Conservation (phyloP, 139 green algal species). For the Eudorina sp. region DNA sequence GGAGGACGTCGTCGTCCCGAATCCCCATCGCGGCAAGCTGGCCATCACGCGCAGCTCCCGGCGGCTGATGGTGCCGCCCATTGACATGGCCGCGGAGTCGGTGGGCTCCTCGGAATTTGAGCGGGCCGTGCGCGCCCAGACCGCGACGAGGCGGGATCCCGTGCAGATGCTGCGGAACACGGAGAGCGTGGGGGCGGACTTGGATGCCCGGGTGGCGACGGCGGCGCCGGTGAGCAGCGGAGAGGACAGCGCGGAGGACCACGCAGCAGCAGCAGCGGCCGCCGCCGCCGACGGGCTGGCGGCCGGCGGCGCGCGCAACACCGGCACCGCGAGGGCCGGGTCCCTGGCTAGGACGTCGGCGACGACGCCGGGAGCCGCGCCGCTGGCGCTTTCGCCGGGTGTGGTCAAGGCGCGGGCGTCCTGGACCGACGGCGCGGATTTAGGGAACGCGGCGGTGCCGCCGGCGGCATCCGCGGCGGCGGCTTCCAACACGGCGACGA, state of each 20-base stretch:
- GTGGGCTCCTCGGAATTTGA: neutral
- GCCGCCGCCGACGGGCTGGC: too few species aligned
- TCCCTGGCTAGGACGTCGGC: too few species aligned
- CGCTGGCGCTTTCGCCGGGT: neutral
- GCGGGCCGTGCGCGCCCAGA: neutral
- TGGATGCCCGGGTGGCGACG: neutral
- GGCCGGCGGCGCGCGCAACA: too few species aligned
- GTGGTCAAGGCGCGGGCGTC: too few species aligned
- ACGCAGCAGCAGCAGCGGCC: too few species aligned
- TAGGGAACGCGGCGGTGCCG: neutral
- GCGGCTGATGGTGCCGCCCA: neutral
- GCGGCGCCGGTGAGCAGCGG: too few species aligned
- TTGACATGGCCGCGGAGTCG: neutral
- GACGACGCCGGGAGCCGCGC: too few species aligned
- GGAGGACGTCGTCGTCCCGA: neutral
- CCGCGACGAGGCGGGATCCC: neutral
- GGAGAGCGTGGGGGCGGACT: neutral
- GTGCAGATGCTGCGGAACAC: neutral
- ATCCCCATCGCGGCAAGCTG: neutral
- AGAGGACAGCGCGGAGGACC: too few species aligned
- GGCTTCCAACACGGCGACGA: neutral
- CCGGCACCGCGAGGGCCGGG: too few species aligned
- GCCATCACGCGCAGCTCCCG: neutral
- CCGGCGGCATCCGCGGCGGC: slow-evolving; percentile 1
- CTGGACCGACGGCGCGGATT: too few species aligned